Base-by-base conservation (phyloP, 371 early-diverging fungal species). In the Dichotomocladium elegans region DNA sequence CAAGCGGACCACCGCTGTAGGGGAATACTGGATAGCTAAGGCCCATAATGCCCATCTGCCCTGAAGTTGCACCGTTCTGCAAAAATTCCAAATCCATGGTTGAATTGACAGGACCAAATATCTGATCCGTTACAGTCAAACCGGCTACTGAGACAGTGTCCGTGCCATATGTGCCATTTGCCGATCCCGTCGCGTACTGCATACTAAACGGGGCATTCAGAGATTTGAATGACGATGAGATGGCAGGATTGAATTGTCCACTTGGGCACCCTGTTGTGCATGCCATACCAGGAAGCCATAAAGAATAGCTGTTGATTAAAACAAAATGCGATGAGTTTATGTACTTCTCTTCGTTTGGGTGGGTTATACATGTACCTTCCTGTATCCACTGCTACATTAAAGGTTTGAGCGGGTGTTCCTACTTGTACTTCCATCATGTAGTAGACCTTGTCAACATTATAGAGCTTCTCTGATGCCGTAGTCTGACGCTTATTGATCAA, bases 281-380 rank as follows among this genome's bases (percentile, higher is more conserved):
- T n/a, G 44, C n/a, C 3, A 51, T 59, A 0, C 69, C 60, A 6
- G 75, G 75, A 6, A 75, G 47, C 75, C 75, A 75, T n/a, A n/a
- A n/a, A n/a, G n/a, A n/a, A n/a, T n/a, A n/a, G n/a, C n/a, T n/a
- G n/a, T n/a, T n/a, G n/a, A 8, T 46, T 17, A 24, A 21, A 21
- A 8, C n/a, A n/a, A n/a, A n/a, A n/a, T n/a, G n/a, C n/a, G n/a
- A n/a, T n/a, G n/a, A n/a, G n/a, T n/a, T n/a, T n/a, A n/a, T n/a
- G n/a, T n/a, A n/a, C n/a, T 7, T 15, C 29, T 24, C n/a, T n/a
- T n/a, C n/a, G n/a, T n/a, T n/a, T n/a, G n/a, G n/a, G n/a, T n/a
- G n/a, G n/a, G n/a, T n/a, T n/a, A n/a, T n/a, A n/a, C n/a, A 12
- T 43, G 44, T 66, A 68, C 76, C 76, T 76, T 58, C 77, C 77